phyloP scores from a whole-genome alignment of 2,329 filamentous ascomycete species.

The Clonostachys solani region DNA sequence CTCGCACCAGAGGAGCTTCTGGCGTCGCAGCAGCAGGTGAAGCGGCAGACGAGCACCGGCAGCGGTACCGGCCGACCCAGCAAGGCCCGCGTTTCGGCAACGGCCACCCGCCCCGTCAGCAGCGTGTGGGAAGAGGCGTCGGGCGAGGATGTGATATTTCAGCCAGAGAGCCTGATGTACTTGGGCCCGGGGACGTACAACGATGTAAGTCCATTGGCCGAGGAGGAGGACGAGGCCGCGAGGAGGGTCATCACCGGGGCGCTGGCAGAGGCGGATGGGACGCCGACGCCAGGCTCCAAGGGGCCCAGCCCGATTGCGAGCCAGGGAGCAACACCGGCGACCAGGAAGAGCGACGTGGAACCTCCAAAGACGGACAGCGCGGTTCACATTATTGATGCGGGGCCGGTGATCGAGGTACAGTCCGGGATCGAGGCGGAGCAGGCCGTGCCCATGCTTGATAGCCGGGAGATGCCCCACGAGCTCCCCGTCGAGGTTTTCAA shows the following conservation, averaged over 20 bases:
- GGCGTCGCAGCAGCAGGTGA: slow-evolving; percentile 44
- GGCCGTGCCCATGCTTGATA: slow-evolving; percentile 23
- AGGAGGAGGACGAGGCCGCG: slow-evolving; percentile 27
- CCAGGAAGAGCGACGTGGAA: neutral
- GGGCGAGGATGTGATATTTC: slow-evolving; percentile 35
- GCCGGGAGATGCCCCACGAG: slow-evolving; percentile 22
- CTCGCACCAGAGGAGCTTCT: slow-evolving; percentile 48
- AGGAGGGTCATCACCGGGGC: slow-evolving; percentile 7
- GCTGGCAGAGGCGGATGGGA: no score
- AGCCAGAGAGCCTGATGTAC: slow-evolving; percentile 49
- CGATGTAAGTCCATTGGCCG: slow-evolving; percentile 37
- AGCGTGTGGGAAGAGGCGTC: slow-evolving; percentile 18
- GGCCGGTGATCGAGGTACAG: neutral
- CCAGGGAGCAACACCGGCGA: slow-evolving; percentile 17
- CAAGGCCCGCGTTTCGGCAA: neutral
- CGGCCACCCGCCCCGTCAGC: slow-evolving; percentile 2
- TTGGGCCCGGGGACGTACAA: slow-evolving; percentile 40
- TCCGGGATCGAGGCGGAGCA: slow-evolving; percentile 1
- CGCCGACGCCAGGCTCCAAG: slow-evolving; percentile 5
- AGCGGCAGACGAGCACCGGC: slow-evolving; percentile 1
- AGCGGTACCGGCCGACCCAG: neutral
- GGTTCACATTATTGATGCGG: neutral
- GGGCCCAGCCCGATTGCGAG: slow-evolving; percentile 20
- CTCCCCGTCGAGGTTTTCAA: slow-evolving; percentile 20
- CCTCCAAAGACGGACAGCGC: neutral